Percentiles rank a stretch among this genome's conserved stretches.
These are phyloP conservation scores for Fraxinus paxiana DNA, from an alignment of 305 asterid species.

Conservation along the genomic window DNA sequence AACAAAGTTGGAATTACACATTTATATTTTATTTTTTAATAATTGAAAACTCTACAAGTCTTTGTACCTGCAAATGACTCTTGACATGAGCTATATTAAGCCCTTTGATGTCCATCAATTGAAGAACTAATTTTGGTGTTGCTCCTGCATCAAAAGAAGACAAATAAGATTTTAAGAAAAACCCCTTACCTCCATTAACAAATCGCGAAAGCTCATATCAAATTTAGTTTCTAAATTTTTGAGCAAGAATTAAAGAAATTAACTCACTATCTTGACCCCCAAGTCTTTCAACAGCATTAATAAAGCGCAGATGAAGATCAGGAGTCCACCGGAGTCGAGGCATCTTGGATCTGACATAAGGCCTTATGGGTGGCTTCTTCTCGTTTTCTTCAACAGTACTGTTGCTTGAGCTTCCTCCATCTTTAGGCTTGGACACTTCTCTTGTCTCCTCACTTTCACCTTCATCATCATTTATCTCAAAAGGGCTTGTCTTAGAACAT, in stretches of 20 bases:
- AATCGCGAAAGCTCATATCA: too few relatives aligned
- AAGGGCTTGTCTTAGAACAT: conserved; percentile 32
- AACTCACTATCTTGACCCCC: conserved; percentile 81
- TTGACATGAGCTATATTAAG: conserved; percentile 83
- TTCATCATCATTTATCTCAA: conserved; percentile 23
- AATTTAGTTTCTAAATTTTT: not conserved
- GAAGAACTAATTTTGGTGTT: conserved; percentile 77
- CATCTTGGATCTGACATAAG: conserved; percentile 66
- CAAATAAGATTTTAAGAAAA: not conserved
- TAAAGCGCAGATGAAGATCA: conserved; percentile 65
- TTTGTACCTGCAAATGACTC: conserved; percentile 77
- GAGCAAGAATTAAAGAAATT: too few relatives aligned
- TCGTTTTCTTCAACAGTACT: conserved; percentile 58
- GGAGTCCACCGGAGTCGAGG: conserved; percentile 82
- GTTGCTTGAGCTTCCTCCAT: conserved; percentile 74
- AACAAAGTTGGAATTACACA: too few relatives aligned
- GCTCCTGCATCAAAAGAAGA: conserved; percentile 52
- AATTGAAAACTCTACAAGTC: not conserved
- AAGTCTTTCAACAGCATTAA: conserved; percentile 63
- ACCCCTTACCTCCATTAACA: not conserved
- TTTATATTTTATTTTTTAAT: too few relatives aligned
- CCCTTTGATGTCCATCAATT: conserved; percentile 71
- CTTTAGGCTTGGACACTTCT: conserved; percentile 31
- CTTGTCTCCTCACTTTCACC: conserved; percentile 18
- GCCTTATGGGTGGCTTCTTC: conserved; percentile 59